phyloP scores from a whole-genome alignment of 1,139 yeast genomes.

The Meyerozyma sp. region DNA sequence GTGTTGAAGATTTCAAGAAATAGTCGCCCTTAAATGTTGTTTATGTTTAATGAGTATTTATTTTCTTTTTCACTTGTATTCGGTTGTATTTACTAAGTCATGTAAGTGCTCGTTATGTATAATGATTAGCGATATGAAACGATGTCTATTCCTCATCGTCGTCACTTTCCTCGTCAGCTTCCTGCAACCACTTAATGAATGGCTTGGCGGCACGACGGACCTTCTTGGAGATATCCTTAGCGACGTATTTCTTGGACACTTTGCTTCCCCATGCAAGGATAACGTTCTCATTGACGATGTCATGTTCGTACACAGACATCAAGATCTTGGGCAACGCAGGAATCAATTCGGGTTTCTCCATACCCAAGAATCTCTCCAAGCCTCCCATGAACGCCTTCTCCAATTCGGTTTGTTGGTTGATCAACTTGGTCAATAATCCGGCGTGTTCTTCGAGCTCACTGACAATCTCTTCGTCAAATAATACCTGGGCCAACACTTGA shows the following conservation, averaged over 20 bases:
- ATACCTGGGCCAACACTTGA: constrained; percentile 86
- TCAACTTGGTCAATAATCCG: constrained; percentile 76
- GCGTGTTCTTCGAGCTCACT: constrained; percentile 71
- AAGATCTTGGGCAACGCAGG: constrained; percentile 75
- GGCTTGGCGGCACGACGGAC: constrained; percentile 97
- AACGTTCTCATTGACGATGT: constrained; percentile 77
- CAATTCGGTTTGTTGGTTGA: constrained; percentile 55
- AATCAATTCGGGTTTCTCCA: constrained; percentile 72
- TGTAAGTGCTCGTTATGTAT: not conserved
- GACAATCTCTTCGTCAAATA: constrained; percentile 76
- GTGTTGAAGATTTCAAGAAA: constrained; percentile 18
- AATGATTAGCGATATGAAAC: not conserved
- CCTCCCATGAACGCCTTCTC: constrained; percentile 95
- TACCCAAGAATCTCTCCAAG: constrained; percentile 86
- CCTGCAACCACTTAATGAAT: constrained; percentile 88
- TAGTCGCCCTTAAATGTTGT: not conserved
- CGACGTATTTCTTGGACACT: constrained; percentile 88
- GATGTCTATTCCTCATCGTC: constrained; percentile 32
- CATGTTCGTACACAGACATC: constrained; percentile 76
- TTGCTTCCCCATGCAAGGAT: constrained; percentile 84
- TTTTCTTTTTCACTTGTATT: not conserved
- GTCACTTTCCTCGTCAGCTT: constrained; percentile 72
- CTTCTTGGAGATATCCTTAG: constrained; percentile 87
- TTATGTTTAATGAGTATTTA: not conserved
- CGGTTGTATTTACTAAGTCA: not conserved